Percentiles rank a stretch among this genome's conserved stretches.
phyloP scores from a whole-genome alignment of 345 rosid genomes.

The Aquilaria yunnanensis region DNA sequence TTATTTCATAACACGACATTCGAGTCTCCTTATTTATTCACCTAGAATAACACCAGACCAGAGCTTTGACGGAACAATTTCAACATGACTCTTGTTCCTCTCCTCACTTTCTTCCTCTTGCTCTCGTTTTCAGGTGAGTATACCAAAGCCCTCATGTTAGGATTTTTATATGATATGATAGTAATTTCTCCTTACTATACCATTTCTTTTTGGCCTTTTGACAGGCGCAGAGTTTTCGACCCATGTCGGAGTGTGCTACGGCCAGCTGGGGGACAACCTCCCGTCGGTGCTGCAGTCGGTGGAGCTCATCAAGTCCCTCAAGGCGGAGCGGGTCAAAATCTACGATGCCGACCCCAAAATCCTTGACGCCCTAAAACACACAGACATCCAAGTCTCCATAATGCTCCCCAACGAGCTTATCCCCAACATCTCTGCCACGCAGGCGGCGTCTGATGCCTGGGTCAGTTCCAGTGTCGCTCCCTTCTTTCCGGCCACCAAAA shows the following conservation, averaged over 20 bases:
- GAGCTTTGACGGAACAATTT: background rate
- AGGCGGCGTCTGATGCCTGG: slow-evolving; percentile 60
- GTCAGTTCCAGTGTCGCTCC: slow-evolving; percentile 51
- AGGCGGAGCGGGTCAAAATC: slow-evolving; percentile 65
- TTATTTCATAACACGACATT: background rate
- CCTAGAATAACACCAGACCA: background rate
- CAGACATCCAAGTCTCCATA: slow-evolving; percentile 56
- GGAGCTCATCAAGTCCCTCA: slow-evolving; percentile 46
- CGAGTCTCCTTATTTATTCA: background rate
- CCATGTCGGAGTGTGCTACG: slow-evolving; percentile 66
- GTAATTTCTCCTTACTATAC: background rate
- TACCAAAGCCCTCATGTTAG: background rate
- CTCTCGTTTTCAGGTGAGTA: slow-evolving; percentile 28
- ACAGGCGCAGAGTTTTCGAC: slow-evolving; percentile 47
- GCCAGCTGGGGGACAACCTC: slow-evolving; percentile 64
- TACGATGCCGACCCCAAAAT: slow-evolving; percentile 72
- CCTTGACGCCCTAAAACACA: slow-evolving; percentile 51
- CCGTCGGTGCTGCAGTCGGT: slow-evolving; percentile 45
- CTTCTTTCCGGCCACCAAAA: slow-evolving; percentile 52
- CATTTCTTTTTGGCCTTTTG: background rate
- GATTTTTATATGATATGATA: background rate
- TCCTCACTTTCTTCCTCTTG: slow-evolving; percentile 24
- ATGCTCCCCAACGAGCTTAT: slow-evolving; percentile 72
- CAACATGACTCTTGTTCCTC: slow-evolving; percentile 22
- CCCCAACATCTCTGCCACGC: slow-evolving; percentile 38